phyloP scores from a whole-genome alignment of 73 alveolate genomes.

The Paramecium tetraurelia region DNA sequence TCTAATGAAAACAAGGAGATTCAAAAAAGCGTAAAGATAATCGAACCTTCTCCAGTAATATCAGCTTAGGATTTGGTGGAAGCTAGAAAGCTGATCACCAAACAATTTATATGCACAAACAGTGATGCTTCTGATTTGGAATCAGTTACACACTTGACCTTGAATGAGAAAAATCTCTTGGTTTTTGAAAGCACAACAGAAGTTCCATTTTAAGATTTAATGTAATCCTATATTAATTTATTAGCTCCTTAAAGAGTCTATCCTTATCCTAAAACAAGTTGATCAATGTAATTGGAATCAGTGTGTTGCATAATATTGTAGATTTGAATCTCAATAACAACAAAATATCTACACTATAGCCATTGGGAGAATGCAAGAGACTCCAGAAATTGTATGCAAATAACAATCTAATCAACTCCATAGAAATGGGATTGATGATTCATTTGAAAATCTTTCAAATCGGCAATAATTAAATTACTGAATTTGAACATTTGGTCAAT shows the following conservation, averaged over 20 bases:
- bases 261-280: neutral
- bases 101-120: neutral
- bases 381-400: neutral
- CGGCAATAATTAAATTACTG: neutral
- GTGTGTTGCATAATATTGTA: neutral
- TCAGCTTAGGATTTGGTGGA: neutral
- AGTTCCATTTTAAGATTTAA: neutral
- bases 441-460: neutral
- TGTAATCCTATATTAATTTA: neutral
- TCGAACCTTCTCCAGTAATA: neutral
- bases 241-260: neutral
- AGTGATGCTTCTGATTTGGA: constrained; percentile 20
- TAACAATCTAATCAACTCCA: neutral
- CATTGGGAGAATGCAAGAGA: neutral
- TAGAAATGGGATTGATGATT: neutral
- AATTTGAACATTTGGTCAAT: neutral
- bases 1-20: neutral
- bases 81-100: neutral
- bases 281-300: neutral
- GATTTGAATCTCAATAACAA: constrained; percentile 1
- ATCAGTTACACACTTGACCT: neutral
- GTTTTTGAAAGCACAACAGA: constrained; percentile 11
- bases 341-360: neutral
- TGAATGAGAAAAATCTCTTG: neutral
- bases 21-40: neutral